Evolutionary conservation across 1,139 yeast species (phyloP).

Genomic region (Suhomyces coccinellae): DNA sequence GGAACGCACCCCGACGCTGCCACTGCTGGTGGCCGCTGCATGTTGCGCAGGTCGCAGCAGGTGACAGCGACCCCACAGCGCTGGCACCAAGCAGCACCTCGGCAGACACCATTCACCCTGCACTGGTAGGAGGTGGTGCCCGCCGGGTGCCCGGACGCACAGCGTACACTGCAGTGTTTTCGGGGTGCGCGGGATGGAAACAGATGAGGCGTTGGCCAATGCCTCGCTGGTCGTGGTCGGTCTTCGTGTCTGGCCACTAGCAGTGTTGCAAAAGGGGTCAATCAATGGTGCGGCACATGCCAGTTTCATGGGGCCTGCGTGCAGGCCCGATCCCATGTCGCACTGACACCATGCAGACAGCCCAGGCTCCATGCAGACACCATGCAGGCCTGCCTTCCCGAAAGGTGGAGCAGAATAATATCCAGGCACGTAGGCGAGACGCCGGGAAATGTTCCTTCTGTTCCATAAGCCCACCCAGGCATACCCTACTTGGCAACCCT

Average conservation of each 20-base stretch:
- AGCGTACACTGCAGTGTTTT: too few species aligned
- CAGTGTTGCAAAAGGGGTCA: neutral
- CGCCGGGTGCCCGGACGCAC: too few species aligned
- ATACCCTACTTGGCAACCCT: neutral
- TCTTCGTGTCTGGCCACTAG: neutral
- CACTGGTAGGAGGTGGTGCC: too few species aligned
- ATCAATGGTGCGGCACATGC: constrained; percentile 4
- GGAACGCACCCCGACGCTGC: too few species aligned
- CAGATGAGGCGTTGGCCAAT: neutral
- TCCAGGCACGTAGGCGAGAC: constrained; percentile 1
- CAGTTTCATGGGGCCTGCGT: neutral
- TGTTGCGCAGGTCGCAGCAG: neutral
- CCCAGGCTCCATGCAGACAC: neutral
- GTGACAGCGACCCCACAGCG: neutral
- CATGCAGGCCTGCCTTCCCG: neutral
- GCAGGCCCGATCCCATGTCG: neutral
- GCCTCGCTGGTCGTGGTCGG: neutral
- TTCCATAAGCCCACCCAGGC: neutral
- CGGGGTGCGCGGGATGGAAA: too few species aligned
- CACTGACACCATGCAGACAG: neutral
- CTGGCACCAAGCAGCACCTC: too few species aligned
- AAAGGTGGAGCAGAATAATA: neutral
- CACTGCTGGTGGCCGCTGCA: too few species aligned
- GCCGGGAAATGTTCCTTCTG: neutral
- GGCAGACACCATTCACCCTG: too few species aligned